Conservation (phyloP, 768 basidiomycete genomes). For the Grammothele lineata region DNA sequence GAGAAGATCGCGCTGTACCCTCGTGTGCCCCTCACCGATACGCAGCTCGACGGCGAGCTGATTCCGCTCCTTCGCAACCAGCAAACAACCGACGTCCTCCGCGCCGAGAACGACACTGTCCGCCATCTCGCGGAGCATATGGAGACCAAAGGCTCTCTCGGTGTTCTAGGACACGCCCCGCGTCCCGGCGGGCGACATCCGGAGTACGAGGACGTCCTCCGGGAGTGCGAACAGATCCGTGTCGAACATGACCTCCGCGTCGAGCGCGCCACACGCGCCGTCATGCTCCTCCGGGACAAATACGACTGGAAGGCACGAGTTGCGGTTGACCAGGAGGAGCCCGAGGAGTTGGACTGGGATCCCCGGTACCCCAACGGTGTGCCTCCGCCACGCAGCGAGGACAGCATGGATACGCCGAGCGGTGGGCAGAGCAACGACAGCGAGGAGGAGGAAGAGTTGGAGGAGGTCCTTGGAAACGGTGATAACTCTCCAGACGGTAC, state of each 20-base stretch:
- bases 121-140: conserved; percentile 65
- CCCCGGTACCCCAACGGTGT: conserved; percentile 27
- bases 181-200: conserved; percentile 19
- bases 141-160: conserved; percentile 28
- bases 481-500: conserved; percentile 23
- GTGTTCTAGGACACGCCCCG: conserved; percentile 30
- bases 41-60: conserved; percentile 68
- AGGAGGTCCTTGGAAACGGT: conserved; percentile 26
- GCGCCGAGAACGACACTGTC: conserved; percentile 68
- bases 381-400: conserved; percentile 23
- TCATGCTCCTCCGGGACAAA: conserved; percentile 71
- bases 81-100: conserved; percentile 74
- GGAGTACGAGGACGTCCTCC: conserved; percentile 55
- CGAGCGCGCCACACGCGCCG: conserved; percentile 75
- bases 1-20: conserved; percentile 64
- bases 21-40: conserved; percentile 48
- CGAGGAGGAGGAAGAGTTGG: conserved; percentile 29
- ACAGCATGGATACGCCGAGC: conserved; percentile 23
- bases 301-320: conserved; percentile 84
- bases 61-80: conserved; percentile 73
- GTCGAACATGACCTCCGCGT: conserved; percentile 71
- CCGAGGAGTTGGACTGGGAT: conserved; percentile 73
- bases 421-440: conserved; percentile 27
- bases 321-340: conserved; percentile 73
- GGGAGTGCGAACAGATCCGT: conserved; percentile 63